These are phyloP conservation scores for Aureobasidium pullulans DNA, from an alignment of 2,329 filamentous ascomycete species.

Conservation along the genomic window DNA sequence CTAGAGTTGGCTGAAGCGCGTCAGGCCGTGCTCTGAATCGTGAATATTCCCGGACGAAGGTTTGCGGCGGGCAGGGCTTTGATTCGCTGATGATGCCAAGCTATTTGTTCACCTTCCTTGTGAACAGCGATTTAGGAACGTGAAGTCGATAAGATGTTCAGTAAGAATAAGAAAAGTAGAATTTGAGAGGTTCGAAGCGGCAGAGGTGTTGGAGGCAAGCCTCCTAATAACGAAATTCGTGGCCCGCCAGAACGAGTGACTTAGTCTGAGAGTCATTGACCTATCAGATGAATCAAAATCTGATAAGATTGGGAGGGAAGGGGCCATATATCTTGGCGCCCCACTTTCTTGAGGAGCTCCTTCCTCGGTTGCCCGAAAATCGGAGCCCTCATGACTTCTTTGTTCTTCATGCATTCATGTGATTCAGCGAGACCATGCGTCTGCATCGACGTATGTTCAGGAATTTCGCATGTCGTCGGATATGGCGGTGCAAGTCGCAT, in stretches of 20 bases:
- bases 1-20: constrained; percentile 7
- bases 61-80: neutral
- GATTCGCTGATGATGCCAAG: constrained; percentile 1
- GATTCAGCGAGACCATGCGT: neutral
- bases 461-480: too few relatives aligned
- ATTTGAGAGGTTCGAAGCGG: neutral
- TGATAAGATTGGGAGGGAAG: neutral
- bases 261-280: neutral
- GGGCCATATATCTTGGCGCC: neutral
- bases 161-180: neutral
- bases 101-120: neutral
- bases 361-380: neutral
- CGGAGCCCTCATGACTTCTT: neutral
- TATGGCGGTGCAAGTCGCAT: neutral
- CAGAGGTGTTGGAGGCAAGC: neutral
- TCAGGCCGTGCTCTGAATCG: neutral
- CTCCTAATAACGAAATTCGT: neutral
- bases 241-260: neutral
- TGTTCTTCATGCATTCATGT: neutral
- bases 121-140: neutral
- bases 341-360: neutral
- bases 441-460: neutral
- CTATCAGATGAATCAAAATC: neutral
- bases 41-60: neutral
- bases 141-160: neutral